A percentile compares a stretch with the other conserved stretches of the same genome.
Conservation (phyloP, 2,329 filamentous ascomycete species). For the Fusarium verticillioides region DNA sequence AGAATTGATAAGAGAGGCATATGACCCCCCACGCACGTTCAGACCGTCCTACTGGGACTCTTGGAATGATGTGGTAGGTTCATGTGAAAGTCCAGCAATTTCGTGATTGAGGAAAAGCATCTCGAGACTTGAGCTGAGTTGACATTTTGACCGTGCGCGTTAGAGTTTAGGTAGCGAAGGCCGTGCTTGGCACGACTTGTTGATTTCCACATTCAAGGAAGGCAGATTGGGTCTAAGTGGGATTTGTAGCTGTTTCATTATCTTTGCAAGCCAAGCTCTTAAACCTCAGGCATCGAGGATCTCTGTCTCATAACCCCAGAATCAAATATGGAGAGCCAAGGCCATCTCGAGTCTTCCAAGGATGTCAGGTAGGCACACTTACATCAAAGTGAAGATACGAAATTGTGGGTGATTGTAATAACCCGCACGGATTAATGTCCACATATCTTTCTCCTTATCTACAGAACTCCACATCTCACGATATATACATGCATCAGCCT, state of each 20-base stretch:
- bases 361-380: neutral
- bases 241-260: slow-evolving; percentile 4
- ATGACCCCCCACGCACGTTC: slow-evolving; percentile 21
- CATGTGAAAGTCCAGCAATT: neutral
- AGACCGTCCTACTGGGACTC: slow-evolving; percentile 34
- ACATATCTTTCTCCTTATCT: slow-evolving; percentile 27
- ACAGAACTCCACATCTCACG: slow-evolving; percentile 31
- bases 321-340: neutral
- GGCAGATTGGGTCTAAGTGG: neutral
- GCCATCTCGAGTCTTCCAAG: neutral
- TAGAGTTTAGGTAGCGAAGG: slow-evolving; percentile 6
- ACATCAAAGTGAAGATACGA: slow-evolving; percentile 7
- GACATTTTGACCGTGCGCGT: neutral
- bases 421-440: slow-evolving; percentile 20
- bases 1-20: slow-evolving; percentile 33
- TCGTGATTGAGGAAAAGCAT: slow-evolving; percentile 3
- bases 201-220: neutral
- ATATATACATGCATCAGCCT: slow-evolving; percentile 17
- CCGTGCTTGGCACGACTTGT: slow-evolving; percentile 1
- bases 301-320: neutral
- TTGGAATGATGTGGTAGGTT: neutral
- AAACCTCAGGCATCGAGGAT: neutral
- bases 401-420: slow-evolving; percentile 9
- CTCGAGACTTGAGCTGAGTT: neutral
- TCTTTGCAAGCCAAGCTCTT: neutral